Percentiles rank a stretch among this genome's conserved stretches.
phyloP scores from a whole-genome alignment of 176 grass and related monocot genomes.

The Elymus sibiricus region DNA sequence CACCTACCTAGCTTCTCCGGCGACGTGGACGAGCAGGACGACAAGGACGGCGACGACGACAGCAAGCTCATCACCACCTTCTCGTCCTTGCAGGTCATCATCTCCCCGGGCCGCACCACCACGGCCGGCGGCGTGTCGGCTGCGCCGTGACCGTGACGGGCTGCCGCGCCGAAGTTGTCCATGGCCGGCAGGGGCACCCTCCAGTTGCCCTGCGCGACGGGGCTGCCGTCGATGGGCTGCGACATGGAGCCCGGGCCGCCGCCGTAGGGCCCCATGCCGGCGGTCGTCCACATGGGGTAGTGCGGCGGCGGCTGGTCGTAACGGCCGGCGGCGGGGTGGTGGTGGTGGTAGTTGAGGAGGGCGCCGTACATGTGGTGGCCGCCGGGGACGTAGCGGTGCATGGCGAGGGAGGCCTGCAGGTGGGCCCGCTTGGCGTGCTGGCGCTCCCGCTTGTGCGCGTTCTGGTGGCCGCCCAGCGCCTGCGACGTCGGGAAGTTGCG shows the following conservation, averaged over 20 bases:
- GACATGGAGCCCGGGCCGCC: slow-evolving; percentile 46
- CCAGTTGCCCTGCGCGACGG: slow-evolving; percentile 59
- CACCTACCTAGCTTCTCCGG: slow-evolving; percentile 76
- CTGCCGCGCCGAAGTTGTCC: slow-evolving; percentile 34
- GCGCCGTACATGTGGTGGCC: slow-evolving; percentile 53
- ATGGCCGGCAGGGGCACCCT: slow-evolving; percentile 30
- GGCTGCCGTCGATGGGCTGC: slow-evolving; percentile 77
- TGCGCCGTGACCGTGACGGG: not conserved
- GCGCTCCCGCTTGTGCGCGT: slow-evolving; percentile 99
- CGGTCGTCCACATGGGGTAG: slow-evolving; percentile 65
- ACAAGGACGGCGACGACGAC: slow-evolving; percentile 44
- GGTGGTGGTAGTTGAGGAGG: slow-evolving; percentile 71
- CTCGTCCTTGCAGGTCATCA: slow-evolving; percentile 35
- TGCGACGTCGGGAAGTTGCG: slow-evolving; percentile 99
- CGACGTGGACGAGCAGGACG: slow-evolving; percentile 62
- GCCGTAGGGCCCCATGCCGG: slow-evolving; percentile 26
- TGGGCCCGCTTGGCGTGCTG: slow-evolving; percentile 94
- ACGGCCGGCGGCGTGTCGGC: not conserved
- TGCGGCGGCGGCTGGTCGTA: slow-evolving; percentile 49
- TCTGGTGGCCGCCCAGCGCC: slow-evolving; percentile 96
- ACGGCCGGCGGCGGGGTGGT: slow-evolving; percentile 28
- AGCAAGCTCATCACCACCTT: slow-evolving; percentile 50
- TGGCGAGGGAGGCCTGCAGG: slow-evolving; percentile 72
- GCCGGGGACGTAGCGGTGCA: slow-evolving; percentile 66
- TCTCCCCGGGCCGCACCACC: slow-evolving; percentile 12